These are phyloP conservation scores for Fomitopsis palustris DNA, from an alignment of 1,284 basidiomycete genomes.

Conservation along the genomic window DNA sequence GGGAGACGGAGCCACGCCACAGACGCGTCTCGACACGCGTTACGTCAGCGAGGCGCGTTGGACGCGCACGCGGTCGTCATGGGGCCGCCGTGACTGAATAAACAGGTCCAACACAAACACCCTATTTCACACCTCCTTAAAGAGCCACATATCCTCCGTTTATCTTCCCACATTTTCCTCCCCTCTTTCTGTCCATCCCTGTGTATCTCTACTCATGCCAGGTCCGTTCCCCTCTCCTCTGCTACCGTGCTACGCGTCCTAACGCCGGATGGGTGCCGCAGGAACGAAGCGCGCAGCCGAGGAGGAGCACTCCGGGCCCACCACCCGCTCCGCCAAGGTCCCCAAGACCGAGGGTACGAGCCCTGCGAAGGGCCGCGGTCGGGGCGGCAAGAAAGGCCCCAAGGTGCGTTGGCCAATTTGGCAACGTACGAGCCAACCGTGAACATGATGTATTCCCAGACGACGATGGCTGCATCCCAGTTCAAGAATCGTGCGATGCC, in stretches of 20 bases:
- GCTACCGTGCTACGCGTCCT: background rate
- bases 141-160: constrained; percentile 4
- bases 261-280: constrained; percentile 12
- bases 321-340: constrained; percentile 44
- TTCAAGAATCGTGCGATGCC: constrained; percentile 68
- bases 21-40: constrained; percentile 18
- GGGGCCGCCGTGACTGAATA: constrained; percentile 3
- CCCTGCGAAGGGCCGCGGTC: constrained; percentile 19
- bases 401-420: constrained; percentile 36
- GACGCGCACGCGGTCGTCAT: constrained; percentile 9
- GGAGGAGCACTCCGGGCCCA: constrained; percentile 34
- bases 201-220: constrained; percentile 21
- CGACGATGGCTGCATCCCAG: constrained; percentile 42
- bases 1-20: constrained; percentile 10
- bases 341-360: constrained; percentile 39
- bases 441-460: constrained; percentile 25
- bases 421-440: background rate
- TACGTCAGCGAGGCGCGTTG: constrained; percentile 8
- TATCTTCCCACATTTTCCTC: constrained; percentile 8
- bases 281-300: constrained; percentile 47
- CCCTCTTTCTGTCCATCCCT: constrained; percentile 8
- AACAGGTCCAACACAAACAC: background rate
- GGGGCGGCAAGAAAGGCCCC: constrained; percentile 35
- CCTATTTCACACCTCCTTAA: constrained; percentile 6
- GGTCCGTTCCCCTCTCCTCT: constrained; percentile 21